phyloP scores from a whole-genome alignment of 306 rosid genomes.

The Hippophae tibetana region DNA sequence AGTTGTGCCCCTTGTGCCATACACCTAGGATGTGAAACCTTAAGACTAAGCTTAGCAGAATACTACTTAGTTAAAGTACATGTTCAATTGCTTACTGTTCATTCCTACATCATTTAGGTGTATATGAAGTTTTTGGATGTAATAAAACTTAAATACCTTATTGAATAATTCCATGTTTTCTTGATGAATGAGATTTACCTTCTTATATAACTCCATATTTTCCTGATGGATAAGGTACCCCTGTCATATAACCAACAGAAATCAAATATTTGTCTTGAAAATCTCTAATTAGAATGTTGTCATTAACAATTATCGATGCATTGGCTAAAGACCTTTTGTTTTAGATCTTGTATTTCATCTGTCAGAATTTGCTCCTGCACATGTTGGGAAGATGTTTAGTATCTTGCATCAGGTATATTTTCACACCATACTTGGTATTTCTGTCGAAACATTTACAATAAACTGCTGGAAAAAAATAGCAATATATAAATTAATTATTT shows the following conservation, averaged over 20 bases:
- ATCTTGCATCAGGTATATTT: background rate
- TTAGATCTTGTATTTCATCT: constrained; percentile 28
- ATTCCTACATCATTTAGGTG: no score
- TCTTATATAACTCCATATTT: constrained; percentile 22
- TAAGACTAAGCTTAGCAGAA: background rate
- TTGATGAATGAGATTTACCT: constrained; percentile 14
- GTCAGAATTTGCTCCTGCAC: constrained; percentile 32
- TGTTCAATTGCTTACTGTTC: background rate
- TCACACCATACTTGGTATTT: background rate
- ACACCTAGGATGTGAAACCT: constrained; percentile 35
- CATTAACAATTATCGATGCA: background rate
- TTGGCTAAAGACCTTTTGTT: constrained; percentile 21
- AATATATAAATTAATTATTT: background rate
- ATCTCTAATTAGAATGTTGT: background rate
- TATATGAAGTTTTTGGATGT: no score
- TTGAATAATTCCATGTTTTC: constrained; percentile 17
- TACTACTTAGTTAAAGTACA: background rate
- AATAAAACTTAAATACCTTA: constrained; percentile 3
- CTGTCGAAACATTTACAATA: background rate
- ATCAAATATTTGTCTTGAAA: background rate
- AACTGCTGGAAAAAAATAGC: background rate
- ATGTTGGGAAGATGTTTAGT: background rate
- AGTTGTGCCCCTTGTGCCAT: constrained; percentile 28
- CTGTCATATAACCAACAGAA: constrained; percentile 7
- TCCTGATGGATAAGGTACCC: constrained; percentile 23